Evolutionary conservation across 116 monocot species (phyloP).

Genomic region (Phalaenopsis hybrid): DNA sequence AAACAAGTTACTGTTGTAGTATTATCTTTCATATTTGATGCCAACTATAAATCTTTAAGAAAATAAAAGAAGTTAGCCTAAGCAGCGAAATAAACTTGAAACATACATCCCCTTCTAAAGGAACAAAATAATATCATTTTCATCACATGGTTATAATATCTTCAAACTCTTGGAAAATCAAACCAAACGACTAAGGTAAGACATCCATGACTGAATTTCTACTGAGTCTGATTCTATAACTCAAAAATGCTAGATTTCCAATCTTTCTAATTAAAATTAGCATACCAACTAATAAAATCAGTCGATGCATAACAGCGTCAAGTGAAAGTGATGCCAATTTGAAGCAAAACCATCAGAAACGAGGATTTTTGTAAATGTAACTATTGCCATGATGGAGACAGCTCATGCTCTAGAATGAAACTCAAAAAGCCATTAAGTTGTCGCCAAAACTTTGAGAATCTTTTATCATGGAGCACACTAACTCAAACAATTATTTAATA

Average conservation of each 20-base stretch:
- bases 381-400: no score
- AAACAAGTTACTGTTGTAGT: not conserved
- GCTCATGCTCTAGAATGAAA: no score
- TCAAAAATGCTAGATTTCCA: not conserved
- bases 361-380: no score
- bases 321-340: no score
- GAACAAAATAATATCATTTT: not conserved
- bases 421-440: no score
- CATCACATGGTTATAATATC: not conserved
- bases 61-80: not conserved
- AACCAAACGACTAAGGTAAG: not conserved
- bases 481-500: no score
- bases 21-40: not conserved
- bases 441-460: no score
- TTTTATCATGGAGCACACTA: no score
- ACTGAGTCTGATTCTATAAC: not conserved
- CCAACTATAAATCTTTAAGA: not conserved
- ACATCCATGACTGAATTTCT: not conserved
- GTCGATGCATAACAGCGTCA: no score
- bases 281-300: not conserved
- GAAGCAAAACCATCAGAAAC: no score
- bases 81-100: not conserved
- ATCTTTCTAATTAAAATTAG: not conserved
- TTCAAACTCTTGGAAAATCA: not conserved
- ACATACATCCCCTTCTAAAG: not conserved